Percentiles rank a stretch among this genome's conserved stretches.
These are phyloP conservation scores for Botrytis byssoidea DNA, from an alignment of 2,329 filamentous ascomycete genomes.

Conservation along the genomic window DNA sequence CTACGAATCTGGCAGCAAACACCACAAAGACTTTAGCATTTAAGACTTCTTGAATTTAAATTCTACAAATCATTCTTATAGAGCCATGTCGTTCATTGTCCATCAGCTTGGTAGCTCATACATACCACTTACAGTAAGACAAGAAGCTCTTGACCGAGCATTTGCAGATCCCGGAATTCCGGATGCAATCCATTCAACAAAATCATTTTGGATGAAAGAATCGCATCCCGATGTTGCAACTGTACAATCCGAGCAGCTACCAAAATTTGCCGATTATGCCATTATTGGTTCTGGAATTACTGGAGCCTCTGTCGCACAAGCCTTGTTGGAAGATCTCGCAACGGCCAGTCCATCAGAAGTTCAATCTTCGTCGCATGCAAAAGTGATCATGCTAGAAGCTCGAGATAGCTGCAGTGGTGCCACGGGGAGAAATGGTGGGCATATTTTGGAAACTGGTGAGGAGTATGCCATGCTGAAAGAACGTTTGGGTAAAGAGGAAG, in stretches of 20 bases:
- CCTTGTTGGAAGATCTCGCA: conserved; percentile 30
- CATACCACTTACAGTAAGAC: conserved; percentile 2
- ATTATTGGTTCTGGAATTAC: conserved; percentile 30
- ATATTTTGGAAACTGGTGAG: conserved; percentile 13
- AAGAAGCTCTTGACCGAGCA: conserved; percentile 11
- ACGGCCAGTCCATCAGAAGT: conserved; percentile 20
- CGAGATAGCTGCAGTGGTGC: conserved; percentile 76
- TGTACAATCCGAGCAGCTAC: conserved; percentile 2
- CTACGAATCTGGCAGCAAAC: background rate
- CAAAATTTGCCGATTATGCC: conserved; percentile 22
- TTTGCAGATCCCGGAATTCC: conserved; percentile 15
- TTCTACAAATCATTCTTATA: background rate
- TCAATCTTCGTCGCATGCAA: conserved; percentile 47
- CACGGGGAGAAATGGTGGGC: conserved; percentile 62
- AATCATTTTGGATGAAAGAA: conserved; percentile 17
- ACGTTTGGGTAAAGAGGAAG: conserved; percentile 1
- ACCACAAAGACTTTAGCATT: background rate
- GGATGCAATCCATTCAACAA: background rate
- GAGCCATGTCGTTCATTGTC: conserved; percentile 5
- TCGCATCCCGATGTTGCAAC: conserved; percentile 3
- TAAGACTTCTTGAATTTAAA: background rate
- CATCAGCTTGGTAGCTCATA: background rate
- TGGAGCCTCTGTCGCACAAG: conserved; percentile 26
- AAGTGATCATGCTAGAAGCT: conserved; percentile 69
- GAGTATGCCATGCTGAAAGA: conserved; percentile 8